A percentile compares a stretch with the other conserved stretches of the same genome.
These are phyloP conservation scores for Blastocystis sp. DNA, from an alignment of 352 stramenopile genomes.

Conservation along the genomic window DNA sequence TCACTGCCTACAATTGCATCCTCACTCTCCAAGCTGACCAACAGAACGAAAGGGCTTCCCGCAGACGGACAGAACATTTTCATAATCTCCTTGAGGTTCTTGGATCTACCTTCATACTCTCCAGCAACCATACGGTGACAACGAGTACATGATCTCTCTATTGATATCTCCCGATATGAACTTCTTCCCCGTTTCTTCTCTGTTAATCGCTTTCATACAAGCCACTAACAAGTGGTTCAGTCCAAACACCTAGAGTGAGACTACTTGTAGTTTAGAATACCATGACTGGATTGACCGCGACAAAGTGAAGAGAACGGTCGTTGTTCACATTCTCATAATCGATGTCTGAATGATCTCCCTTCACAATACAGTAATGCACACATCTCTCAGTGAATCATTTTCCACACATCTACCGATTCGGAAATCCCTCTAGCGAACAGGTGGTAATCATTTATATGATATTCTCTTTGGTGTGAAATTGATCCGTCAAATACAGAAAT, in stretches of 20 bases:
- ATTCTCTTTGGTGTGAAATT: too few species aligned
- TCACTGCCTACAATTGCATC: background rate
- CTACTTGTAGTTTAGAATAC: background rate
- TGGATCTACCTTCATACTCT: background rate
- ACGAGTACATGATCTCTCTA: conserved; percentile 30
- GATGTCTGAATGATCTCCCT: background rate
- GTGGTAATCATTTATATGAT: background rate
- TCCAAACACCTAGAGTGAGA: conserved; percentile 1
- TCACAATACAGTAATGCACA: conserved; percentile 5
- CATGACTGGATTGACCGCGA: conserved; percentile 26
- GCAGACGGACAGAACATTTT: background rate
- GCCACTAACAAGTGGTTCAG: conserved; percentile 28
- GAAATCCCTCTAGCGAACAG: background rate
- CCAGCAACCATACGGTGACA: conserved; percentile 23
- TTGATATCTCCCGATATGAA: conserved; percentile 48
- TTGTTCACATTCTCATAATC: background rate
- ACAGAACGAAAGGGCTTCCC: background rate
- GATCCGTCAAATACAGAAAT: too few species aligned
- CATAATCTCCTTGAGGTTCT: conserved; percentile 49
- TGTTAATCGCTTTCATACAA: conserved; percentile 40
- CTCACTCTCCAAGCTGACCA: conserved; percentile 24
- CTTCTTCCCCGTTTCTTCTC: conserved; percentile 36
- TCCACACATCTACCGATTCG: background rate
- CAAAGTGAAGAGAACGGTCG: background rate
- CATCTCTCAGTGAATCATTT: background rate